phyloP scores from a whole-genome alignment of 257 asterid genomes.

The Catharanthus roseus region DNA sequence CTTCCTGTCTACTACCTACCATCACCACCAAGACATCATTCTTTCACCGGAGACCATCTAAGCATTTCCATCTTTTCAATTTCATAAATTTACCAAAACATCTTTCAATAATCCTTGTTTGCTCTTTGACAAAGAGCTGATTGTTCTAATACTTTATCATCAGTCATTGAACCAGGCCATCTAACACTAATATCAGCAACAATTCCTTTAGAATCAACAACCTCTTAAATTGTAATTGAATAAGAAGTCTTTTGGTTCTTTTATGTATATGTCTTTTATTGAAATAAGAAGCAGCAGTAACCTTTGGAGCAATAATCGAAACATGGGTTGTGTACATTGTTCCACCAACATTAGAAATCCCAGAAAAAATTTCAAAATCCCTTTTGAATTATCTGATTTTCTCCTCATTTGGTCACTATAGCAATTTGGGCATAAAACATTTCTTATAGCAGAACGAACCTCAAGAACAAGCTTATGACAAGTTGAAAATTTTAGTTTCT shows the following conservation, averaged over 20 bases:
- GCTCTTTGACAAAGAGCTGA: conserved; percentile 68
- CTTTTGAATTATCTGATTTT: conserved; percentile 27
- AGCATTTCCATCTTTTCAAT: no score
- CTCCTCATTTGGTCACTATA: conserved; percentile 67
- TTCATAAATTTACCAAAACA: no score
- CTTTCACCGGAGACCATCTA: no score
- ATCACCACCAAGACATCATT: no score
- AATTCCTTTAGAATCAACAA: conserved; percentile 51
- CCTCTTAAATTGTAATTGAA: conserved; percentile 76
- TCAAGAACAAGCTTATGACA: conserved; percentile 84
- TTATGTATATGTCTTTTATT: conserved; percentile 77
- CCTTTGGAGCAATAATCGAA: conserved; percentile 75
- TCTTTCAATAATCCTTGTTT: conserved; percentile 31
- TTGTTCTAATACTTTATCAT: conserved; percentile 67
- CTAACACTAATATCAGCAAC: conserved; percentile 80
- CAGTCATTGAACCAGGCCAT: conserved; percentile 89
- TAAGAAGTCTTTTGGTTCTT: conserved; percentile 71
- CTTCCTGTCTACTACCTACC: no score
- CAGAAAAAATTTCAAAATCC: conserved; percentile 38
- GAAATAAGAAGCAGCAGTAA: conserved; percentile 44
- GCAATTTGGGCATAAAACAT: conserved; percentile 62
- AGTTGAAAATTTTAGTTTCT: no score
- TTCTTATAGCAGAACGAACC: conserved; percentile 63
- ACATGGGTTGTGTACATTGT: conserved; percentile 69
- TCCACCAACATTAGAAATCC: conserved; percentile 56